A percentile compares a stretch with the other conserved stretches of the same genome.
Evolutionary conservation across 2,329 filamentous ascomycete species (phyloP).

Genomic region (Fusarium poae): DNA sequence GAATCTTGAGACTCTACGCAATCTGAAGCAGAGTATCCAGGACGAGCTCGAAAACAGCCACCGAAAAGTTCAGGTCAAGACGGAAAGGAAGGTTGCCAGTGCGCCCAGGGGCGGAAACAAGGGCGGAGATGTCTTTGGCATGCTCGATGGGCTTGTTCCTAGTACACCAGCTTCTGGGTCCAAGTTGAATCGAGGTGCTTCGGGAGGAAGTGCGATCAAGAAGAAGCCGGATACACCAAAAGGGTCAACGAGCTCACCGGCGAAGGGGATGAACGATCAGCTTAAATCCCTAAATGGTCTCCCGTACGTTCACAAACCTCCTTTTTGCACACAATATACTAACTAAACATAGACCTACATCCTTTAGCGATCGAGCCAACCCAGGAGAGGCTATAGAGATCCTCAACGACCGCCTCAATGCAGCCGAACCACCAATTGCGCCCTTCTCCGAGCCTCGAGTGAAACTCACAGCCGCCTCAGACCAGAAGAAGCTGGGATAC

Average conservation of each 20-base stretch:
- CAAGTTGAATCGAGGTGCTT: conserved; percentile 58
- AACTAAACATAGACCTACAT: conserved; percentile 43
- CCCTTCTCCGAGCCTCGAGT: conserved; percentile 82
- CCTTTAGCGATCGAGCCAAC: conserved; percentile 81
- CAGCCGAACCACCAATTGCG: conserved; percentile 76
- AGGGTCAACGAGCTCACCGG: conserved; percentile 52
- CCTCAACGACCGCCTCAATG: conserved; percentile 79
- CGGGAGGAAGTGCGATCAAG: conserved; percentile 50
- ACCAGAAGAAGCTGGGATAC: conserved; percentile 91
- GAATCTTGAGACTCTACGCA: conserved; percentile 76
- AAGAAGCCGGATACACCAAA: conserved; percentile 52
- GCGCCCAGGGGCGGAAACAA: conserved; percentile 71
- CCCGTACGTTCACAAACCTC: conserved; percentile 44
- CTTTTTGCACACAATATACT: background rate
- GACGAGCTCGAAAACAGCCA: conserved; percentile 84
- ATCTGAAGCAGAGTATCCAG: conserved; percentile 88
- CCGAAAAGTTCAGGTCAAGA: conserved; percentile 72
- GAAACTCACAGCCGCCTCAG: conserved; percentile 86
- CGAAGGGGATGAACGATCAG: conserved; percentile 52
- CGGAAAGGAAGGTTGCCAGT: conserved; percentile 71
- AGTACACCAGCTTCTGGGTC: conserved; percentile 66
- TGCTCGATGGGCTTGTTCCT: conserved; percentile 80
- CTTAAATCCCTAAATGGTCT: conserved; percentile 50
- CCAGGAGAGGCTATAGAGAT: conserved; percentile 86
- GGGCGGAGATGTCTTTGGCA: conserved; percentile 81